Evolutionary conservation across 2,329 filamentous ascomycete genomes (phyloP).

Genomic region (Aspergillus oerlinghausenensis): DNA sequence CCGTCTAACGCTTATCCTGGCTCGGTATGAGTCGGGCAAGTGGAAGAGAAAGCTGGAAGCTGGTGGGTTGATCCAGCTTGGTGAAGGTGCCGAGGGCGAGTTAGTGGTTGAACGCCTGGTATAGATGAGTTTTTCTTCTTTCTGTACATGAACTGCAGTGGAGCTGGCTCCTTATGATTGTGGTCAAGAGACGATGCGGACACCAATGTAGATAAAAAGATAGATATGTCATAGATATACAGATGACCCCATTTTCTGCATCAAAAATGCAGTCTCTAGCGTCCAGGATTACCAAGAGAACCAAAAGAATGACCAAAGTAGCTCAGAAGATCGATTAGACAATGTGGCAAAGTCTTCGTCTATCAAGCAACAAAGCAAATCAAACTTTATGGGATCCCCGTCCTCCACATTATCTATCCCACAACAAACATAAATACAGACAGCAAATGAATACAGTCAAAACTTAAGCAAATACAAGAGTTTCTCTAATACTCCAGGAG

Average conservation of each 20-base stretch:
- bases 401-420: not conserved
- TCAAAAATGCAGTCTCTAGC: too few relatives aligned
- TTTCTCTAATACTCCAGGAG: conserved; percentile 52
- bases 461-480: not conserved
- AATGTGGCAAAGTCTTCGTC: conserved; percentile 5
- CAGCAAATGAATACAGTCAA: not conserved
- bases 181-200: not conserved
- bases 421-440: conserved; percentile 5
- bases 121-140: conserved; percentile 14
- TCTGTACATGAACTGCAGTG: conserved; percentile 1
- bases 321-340: not conserved
- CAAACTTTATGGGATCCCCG: conserved; percentile 1
- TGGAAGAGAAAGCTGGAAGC: conserved; percentile 47
- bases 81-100: conserved; percentile 18
- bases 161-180: conserved; percentile 14
- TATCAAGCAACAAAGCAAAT: conserved; percentile 1
- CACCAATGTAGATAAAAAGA: not conserved
- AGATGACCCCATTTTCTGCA: not conserved
- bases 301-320: not conserved
- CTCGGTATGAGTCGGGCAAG: conserved; percentile 44
- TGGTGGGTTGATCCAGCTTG: conserved; percentile 32
- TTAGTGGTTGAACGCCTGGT: conserved; percentile 34
- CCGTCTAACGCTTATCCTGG: conserved; percentile 44
- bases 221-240: not conserved
- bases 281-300: not conserved